These are phyloP conservation scores for Clonostachys byssicola DNA, from an alignment of 2,329 filamentous ascomycete species.

Conservation along the genomic window DNA sequence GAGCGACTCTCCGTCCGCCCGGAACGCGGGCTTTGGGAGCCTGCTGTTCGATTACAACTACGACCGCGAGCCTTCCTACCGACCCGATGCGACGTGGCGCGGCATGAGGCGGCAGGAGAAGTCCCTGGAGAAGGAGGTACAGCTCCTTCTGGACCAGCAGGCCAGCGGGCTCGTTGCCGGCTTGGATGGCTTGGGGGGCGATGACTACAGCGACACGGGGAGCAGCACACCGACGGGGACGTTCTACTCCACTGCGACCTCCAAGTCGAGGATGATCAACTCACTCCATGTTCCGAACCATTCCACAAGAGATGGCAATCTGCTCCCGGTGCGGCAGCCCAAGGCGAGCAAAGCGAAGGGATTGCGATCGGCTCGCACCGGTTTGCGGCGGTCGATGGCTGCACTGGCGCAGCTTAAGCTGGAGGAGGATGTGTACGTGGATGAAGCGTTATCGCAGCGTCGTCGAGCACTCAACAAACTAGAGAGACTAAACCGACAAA, in stretches of 20 bases:
- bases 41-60: constrained; percentile 30
- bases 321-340: constrained; percentile 60
- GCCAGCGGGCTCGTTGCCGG: constrained; percentile 35
- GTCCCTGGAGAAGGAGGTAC: constrained; percentile 39
- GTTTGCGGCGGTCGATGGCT: constrained; percentile 58
- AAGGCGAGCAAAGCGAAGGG: constrained; percentile 42
- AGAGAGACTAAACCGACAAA: constrained; percentile 44
- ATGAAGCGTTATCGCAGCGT: constrained; percentile 50
- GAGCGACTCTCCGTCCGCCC: constrained; percentile 5
- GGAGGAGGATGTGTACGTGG: constrained; percentile 62
- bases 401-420: constrained; percentile 62
- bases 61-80: constrained; percentile 6
- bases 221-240: constrained; percentile 34
- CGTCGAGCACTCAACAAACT: constrained; percentile 55
- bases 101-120: constrained; percentile 39
- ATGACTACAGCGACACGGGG: constrained; percentile 31
- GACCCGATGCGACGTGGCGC: constrained; percentile 40
- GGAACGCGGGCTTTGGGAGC: constrained; percentile 11
- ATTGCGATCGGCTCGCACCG: constrained; percentile 59
- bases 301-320: constrained; percentile 34
- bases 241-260: constrained; percentile 30
- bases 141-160: constrained; percentile 43
- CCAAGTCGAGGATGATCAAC: constrained; percentile 31
- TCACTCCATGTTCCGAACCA: constrained; percentile 34
- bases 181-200: constrained; percentile 13